phyloP scores from a whole-genome alignment of 108 stramenopile genomes.

The Pinguiococcus pyrenoidosus region DNA sequence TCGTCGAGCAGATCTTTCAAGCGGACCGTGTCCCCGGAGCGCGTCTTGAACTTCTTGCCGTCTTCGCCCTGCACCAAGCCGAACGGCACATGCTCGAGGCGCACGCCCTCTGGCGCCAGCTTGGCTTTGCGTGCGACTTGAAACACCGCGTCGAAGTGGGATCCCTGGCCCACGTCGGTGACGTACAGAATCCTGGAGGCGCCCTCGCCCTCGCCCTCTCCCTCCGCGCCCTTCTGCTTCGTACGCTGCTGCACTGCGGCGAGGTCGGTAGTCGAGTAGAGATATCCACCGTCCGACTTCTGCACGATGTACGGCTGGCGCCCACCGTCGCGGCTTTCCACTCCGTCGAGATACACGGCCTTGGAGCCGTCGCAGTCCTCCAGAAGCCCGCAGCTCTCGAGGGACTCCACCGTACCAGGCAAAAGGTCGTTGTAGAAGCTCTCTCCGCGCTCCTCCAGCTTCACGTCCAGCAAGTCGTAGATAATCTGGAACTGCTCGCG shows the following conservation, averaged over 20 bases:
- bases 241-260: constrained; percentile 89
- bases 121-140: constrained; percentile 18
- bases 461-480: constrained; percentile 83
- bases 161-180: constrained; percentile 69
- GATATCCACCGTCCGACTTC: constrained; percentile 70
- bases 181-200: constrained; percentile 86
- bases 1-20: constrained; percentile 93
- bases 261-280: constrained; percentile 96
- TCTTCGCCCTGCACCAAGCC: constrained; percentile 80
- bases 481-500: constrained; percentile 79
- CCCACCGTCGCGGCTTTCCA: constrained; percentile 11
- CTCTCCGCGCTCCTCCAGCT: constrained; percentile 82
- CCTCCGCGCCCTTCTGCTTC: constrained; percentile 25
- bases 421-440: constrained; percentile 96
- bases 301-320: constrained; percentile 76
- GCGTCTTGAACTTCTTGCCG: constrained; percentile 96
- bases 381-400: constrained; percentile 49
- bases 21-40: constrained; percentile 93
- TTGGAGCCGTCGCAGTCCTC: constrained; percentile 43
- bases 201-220: constrained; percentile 65
- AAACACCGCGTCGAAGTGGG: constrained; percentile 20
- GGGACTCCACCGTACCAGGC: constrained; percentile 30
- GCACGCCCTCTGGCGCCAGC: constrained; percentile 4
- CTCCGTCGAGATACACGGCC: constrained; percentile 18
- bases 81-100: constrained; percentile 84